These are phyloP conservation scores for Carpinus viminea DNA, from an alignment of 306 rosid species.

Conservation along the genomic window DNA sequence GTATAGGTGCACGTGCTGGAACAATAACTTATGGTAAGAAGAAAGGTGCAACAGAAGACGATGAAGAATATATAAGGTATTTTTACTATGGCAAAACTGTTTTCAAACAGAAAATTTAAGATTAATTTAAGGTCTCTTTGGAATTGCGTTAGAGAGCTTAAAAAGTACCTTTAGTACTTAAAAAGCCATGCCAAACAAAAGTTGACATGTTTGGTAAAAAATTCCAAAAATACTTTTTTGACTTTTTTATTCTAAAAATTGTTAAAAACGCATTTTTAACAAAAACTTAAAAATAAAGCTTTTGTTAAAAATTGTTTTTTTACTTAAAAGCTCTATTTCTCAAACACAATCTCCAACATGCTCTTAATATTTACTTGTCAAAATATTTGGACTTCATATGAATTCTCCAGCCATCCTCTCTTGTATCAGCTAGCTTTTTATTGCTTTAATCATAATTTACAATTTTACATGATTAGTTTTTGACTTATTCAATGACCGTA, in stretches of 20 bases:
- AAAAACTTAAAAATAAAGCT: too few species aligned
- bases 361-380: too few species aligned
- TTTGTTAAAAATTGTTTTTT: too few species aligned
- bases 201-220: too few species aligned
- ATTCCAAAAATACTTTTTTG: too few species aligned
- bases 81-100: neutral
- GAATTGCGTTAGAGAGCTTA: too few species aligned
- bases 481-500: neutral
- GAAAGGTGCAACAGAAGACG: conserved; percentile 72
- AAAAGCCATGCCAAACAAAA: too few species aligned
- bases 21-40: conserved; percentile 61
- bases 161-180: too few species aligned
- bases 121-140: neutral
- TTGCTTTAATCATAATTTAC: neutral
- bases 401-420: neutral
- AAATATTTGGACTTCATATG: neutral
- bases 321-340: too few species aligned
- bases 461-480: neutral
- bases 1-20: conserved; percentile 81
- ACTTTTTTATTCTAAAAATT: too few species aligned
- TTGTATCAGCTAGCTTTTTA: neutral
- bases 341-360: too few species aligned
- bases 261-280: too few species aligned
- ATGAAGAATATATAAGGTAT: conserved; percentile 76
- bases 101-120: neutral